These are phyloP conservation scores for Xylariaceae sp. DNA, from an alignment of 2,329 filamentous ascomycete species.

Conservation along the genomic window DNA sequence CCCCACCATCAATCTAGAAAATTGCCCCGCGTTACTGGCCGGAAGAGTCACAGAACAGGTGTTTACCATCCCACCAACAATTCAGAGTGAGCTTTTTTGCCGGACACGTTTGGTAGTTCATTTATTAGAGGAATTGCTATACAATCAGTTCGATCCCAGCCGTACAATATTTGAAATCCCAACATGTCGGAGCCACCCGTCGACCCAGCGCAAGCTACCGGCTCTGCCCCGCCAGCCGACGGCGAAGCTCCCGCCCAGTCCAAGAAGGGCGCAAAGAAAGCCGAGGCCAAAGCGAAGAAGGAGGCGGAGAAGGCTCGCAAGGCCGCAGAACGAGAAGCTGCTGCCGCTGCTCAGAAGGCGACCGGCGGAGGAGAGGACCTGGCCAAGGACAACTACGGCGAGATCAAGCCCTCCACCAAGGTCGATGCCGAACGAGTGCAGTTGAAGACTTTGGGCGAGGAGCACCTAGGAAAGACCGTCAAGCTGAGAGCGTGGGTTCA, in stretches of 20 bases:
- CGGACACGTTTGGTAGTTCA: too few species aligned
- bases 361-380: conserved; percentile 60
- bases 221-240: conserved; percentile 19
- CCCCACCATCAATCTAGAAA: conserved; percentile 14
- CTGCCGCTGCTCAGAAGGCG: conserved; percentile 63
- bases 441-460: conserved; percentile 60
- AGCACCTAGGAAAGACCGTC: conserved; percentile 65
- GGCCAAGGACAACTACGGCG: conserved; percentile 77
- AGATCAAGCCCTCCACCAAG: conserved; percentile 55
- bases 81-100: too few species aligned
- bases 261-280: conserved; percentile 82
- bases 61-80: too few species aligned
- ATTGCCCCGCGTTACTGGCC: conserved; percentile 21
- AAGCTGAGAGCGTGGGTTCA: conserved; percentile 78
- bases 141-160: too few species aligned
- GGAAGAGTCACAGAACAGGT: background rate
- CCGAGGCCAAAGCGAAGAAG: conserved; percentile 80
- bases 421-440: conserved; percentile 54
- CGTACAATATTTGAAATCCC: background rate
- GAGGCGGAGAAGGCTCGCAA: conserved; percentile 74
- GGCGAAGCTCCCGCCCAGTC: conserved; percentile 36
- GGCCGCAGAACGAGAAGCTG: conserved; percentile 71
- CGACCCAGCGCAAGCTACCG: conserved; percentile 20
- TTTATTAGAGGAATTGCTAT: too few species aligned
- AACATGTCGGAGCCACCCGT: conserved; percentile 32